A percentile compares a stretch with the other conserved stretches of the same genome.
Conservation (phyloP, 202 grass and related monocot species). For the Musa balbisiana region DNA sequence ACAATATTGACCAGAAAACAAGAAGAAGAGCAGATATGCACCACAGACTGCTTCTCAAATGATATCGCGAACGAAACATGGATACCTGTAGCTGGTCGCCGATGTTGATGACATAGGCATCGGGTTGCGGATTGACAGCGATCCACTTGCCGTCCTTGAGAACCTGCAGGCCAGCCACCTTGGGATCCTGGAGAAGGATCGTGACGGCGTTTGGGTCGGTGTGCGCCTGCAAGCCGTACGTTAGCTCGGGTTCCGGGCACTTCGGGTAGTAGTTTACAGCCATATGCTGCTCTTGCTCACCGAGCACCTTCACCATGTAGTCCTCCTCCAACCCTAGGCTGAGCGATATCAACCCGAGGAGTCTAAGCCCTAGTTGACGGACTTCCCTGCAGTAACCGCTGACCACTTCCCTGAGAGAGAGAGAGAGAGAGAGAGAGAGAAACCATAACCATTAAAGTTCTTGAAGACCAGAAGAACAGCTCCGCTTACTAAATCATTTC, state of each 20-base stretch:
- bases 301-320: conserved; percentile 47
- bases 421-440: not conserved
- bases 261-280: conserved; percentile 41
- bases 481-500: too few species aligned
- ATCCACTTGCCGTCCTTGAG: conserved; percentile 25
- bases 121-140: conserved; percentile 23
- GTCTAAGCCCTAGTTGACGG: conserved; percentile 35
- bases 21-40: too few species aligned
- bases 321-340: conserved; percentile 40
- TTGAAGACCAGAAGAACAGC: not conserved
- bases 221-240: conserved; percentile 35
- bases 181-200: conserved; percentile 30
- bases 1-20: too few species aligned
- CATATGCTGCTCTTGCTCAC: conserved; percentile 40
- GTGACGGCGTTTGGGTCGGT: conserved; percentile 44
- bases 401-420: conserved; percentile 29
- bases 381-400: conserved; percentile 35
- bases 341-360: conserved; percentile 48
- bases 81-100: conserved; percentile 42
- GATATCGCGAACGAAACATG: not conserved
- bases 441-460: not conserved
- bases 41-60: not conserved
- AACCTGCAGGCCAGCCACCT: conserved; percentile 27
- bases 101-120: conserved; percentile 35
- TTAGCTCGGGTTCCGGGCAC: conserved; percentile 36